phyloP scores from a whole-genome alignment of 139 green algal species.

The Coelastrella sp. region DNA sequence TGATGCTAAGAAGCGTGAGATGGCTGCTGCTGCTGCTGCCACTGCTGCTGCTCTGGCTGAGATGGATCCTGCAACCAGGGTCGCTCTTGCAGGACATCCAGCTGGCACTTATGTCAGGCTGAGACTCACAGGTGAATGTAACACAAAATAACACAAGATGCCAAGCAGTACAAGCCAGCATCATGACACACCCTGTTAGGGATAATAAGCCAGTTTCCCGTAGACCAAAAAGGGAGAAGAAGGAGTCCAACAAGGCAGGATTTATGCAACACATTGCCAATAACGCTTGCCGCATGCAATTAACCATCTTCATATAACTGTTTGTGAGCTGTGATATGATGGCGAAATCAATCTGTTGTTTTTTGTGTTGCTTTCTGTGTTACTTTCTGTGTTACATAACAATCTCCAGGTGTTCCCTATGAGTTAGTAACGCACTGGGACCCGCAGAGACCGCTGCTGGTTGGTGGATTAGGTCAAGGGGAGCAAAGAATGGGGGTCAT shows the following conservation, averaged over 20 bases:
- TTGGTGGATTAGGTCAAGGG: conserved; percentile 83
- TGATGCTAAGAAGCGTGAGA: conserved; percentile 89
- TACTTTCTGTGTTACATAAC: background rate
- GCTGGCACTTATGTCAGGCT: conserved; percentile 93
- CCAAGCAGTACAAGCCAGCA: background rate
- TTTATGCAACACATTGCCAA: too few species aligned
- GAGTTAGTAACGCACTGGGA: conserved; percentile 92
- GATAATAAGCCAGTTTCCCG: too few species aligned
- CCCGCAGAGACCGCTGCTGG: conserved; percentile 84
- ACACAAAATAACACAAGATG: background rate
- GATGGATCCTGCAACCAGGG: conserved; percentile 77
- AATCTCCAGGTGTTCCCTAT: conserved; percentile 77
- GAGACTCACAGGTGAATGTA: conserved; percentile 72
- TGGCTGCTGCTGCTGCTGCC: conserved; percentile 72
- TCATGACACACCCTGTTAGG: too few species aligned
- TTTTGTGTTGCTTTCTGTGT: background rate
- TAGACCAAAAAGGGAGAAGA: too few species aligned
- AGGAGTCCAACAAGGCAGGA: too few species aligned
- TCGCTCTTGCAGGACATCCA: conserved; percentile 87
- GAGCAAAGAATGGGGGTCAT: conserved; percentile 88
- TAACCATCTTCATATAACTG: too few species aligned
- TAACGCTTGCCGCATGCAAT: too few species aligned
- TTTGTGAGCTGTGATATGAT: too few species aligned
- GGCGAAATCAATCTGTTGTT: background rate
- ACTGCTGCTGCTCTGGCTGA: conserved; percentile 79